Evolutionary conservation across 306 rosid species (phyloP).

Genomic region (Corylus americana): DNA sequence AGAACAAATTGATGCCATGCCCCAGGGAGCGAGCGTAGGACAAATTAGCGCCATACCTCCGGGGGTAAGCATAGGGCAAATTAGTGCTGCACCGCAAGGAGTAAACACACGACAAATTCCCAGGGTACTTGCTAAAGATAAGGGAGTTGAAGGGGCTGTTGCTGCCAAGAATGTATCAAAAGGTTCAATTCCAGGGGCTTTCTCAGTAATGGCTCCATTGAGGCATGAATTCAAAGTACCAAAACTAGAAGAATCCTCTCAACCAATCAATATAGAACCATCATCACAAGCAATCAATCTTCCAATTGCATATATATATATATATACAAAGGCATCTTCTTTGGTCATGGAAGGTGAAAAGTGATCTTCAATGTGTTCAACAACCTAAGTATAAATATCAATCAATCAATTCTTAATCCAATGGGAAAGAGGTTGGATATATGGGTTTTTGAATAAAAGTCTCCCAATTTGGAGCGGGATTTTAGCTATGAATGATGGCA

Average conservation of each 20-base stretch:
- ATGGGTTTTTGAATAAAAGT: too few relatives aligned
- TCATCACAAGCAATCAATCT: conserved; percentile 6
- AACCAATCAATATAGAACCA: neutral
- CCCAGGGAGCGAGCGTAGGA: conserved; percentile 14
- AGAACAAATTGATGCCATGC: too few relatives aligned
- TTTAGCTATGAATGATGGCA: too few relatives aligned
- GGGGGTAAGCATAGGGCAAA: conserved; percentile 10
- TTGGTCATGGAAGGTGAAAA: too few relatives aligned
- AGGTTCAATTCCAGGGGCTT: conserved; percentile 16
- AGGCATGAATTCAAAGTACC: conserved; percentile 25
- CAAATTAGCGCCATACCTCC: neutral
- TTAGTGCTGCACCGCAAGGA: neutral
- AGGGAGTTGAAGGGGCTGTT: conserved; percentile 10
- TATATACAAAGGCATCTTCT: too few relatives aligned
- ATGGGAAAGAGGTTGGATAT: too few relatives aligned
- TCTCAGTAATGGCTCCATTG: conserved; percentile 15
- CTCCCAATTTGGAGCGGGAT: too few relatives aligned
- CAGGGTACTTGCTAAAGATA: neutral
- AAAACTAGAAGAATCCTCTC: conserved; percentile 14
- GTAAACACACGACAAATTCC: conserved; percentile 12
- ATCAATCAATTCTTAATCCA: too few relatives aligned
- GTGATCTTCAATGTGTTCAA: too few relatives aligned
- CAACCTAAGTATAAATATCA: too few relatives aligned
- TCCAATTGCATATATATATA: conserved; percentile 15
- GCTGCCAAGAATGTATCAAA: conserved; percentile 8